Percentiles rank a stretch among this genome's conserved stretches.
These are phyloP conservation scores for Tricholoma saponaceum DNA, from an alignment of 768 basidiomycete genomes.

Conservation along the genomic window DNA sequence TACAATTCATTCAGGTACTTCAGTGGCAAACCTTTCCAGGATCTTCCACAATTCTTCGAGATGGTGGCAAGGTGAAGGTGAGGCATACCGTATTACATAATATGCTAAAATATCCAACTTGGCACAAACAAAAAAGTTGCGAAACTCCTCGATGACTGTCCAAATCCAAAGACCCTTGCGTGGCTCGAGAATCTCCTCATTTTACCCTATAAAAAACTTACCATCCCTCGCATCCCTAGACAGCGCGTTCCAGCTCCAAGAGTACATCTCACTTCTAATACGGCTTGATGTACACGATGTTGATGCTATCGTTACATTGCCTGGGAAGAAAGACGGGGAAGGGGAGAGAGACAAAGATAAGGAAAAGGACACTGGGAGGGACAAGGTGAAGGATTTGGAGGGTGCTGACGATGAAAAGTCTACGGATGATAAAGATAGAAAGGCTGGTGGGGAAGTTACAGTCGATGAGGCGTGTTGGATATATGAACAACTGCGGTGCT, in stretches of 20 bases:
- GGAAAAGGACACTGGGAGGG: constrained; percentile 26
- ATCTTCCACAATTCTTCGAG: no score
- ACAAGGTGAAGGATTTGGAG: constrained; percentile 26
- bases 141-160: constrained; percentile 27
- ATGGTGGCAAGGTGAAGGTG: no score
- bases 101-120: no score
- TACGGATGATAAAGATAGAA: constrained; percentile 22
- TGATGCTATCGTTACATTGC: constrained; percentile 72
- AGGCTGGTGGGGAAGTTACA: constrained; percentile 35
- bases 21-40: no score
- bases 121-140: no score
- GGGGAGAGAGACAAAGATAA: constrained; percentile 26
- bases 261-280: constrained; percentile 88
- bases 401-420: constrained; percentile 22
- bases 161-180: constrained; percentile 64
- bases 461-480: constrained; percentile 88
- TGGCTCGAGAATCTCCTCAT: constrained; percentile 74
- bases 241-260: constrained; percentile 92
- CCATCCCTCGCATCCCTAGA: constrained; percentile 72
- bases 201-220: constrained; percentile 71
- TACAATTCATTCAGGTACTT: no score
- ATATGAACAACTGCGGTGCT: constrained; percentile 53
- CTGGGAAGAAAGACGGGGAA: constrained; percentile 41
- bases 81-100: not conserved
- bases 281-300: constrained; percentile 87